Evolutionary conservation across 768 basidiomycete species (phyloP), one percentile per base, ranked within the genome.

Genomic region (Calocera viscosa): DNA sequence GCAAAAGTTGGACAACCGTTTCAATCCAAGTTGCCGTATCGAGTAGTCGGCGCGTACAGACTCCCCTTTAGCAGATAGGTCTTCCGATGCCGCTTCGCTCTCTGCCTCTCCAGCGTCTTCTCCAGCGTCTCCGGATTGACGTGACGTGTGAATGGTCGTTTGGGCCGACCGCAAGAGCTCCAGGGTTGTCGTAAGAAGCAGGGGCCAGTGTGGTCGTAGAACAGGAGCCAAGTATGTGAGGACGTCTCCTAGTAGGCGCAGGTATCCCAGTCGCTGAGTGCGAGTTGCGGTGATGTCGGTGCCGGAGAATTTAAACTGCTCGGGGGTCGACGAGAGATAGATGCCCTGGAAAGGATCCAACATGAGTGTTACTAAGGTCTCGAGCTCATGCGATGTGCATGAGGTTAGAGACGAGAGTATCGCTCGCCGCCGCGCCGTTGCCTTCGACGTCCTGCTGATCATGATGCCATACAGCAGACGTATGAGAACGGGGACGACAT

Each of bases 1-100:
- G 83, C 93, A 93, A 78, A 97, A 95, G 72, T 94, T 90, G 1
- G 87, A 84, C 39, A 97, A 77, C 14, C 94, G 85, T 74, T 91
- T 91, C 64, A 97, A 76, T 10, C 93, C 94, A 0, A 89, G 79
- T 65, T 92, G 90, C 16, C 96, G 84, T 43, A 94, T 81, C 8
- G 82, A 80, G 24, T 91, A 84, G 2, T 77, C 76, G 32, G 72
- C 80, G 73, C 74, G 82, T 78, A 67, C 77, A 39, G 76, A n/a
- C 41, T 67, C 69, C 17, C 71, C 71, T 5, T 70, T 66, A 64
- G 65, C 22, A 2, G 60, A 68, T 19, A 63, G 53, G 26, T 65
- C 60, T 32, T 67, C 66, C 28, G 65, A 65, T 0, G 64, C 68
- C 11, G 68, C 70, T 2, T 72, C 77, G 14, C 75, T 79, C 2